A percentile compares a stretch with the other conserved stretches of the same genome.
Evolutionary conservation across 2,329 filamentous ascomycete genomes (phyloP).

Genomic region (Coniosporium tulheliwenetii): DNA sequence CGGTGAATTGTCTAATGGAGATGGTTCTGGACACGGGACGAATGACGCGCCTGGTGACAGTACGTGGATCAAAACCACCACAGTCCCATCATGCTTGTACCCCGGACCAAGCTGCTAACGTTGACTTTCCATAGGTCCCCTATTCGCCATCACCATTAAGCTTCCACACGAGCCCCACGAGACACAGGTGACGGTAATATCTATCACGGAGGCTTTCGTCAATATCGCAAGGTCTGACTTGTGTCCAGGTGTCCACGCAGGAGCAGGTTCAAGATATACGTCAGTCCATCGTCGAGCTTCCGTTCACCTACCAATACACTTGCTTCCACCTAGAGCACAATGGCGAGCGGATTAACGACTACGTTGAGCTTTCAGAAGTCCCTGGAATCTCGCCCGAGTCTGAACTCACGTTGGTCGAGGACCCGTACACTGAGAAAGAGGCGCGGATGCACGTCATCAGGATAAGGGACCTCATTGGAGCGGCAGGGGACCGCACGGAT

Average conservation of each 20-base stretch:
- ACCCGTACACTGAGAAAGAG: conserved; percentile 97
- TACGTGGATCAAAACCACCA: neutral
- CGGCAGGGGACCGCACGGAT: conserved; percentile 77
- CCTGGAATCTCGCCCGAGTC: conserved; percentile 61
- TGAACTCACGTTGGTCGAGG: conserved; percentile 70
- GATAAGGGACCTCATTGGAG: conserved; percentile 83
- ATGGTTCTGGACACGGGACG: no score
- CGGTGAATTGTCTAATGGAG: no score
- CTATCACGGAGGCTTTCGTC: neutral
- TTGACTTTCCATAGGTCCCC: no score
- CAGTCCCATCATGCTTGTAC: neutral
- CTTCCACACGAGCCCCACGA: conserved; percentile 66
- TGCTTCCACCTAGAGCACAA: conserved; percentile 96
- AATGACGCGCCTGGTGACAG: neutral
- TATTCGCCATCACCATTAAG: conserved; percentile 58
- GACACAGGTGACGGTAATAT: conserved; percentile 69
- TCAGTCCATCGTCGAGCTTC: conserved; percentile 88
- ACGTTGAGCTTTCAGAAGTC: conserved; percentile 80
- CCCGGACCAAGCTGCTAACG: no score
- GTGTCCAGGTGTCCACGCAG: conserved; percentile 61
- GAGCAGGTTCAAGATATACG: conserved; percentile 96
- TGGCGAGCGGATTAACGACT: conserved; percentile 71
- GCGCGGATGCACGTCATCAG: conserved; percentile 87
- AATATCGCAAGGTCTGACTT: no score
- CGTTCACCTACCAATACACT: conserved; percentile 87